A percentile compares a stretch with the other conserved stretches of the same genome.
Conservation (phyloP, 306 rosid genomes). For the Fragaria nilgerrensis region DNA sequence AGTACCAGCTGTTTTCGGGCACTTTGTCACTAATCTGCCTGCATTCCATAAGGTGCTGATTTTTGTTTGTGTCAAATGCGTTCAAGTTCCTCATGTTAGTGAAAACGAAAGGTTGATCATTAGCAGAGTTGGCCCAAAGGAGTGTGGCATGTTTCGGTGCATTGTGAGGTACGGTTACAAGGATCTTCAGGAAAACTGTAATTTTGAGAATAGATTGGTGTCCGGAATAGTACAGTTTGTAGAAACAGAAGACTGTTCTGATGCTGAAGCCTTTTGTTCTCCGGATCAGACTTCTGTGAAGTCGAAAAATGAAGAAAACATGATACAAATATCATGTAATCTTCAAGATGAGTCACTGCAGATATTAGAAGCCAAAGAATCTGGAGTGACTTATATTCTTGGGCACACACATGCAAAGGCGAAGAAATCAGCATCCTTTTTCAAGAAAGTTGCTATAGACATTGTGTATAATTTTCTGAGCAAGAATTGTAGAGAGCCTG, state of each 20-base stretch:
- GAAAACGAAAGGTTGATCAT: conserved; percentile 50
- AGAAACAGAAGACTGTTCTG: conserved; percentile 49
- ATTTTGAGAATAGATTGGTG: conserved; percentile 58
- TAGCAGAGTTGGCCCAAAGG: conserved; percentile 63
- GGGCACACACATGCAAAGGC: conserved; percentile 78
- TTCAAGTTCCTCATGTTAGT: conserved; percentile 55
- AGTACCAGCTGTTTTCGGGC: conserved; percentile 58
- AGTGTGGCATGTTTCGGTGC: conserved; percentile 68
- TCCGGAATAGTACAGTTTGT: conserved; percentile 55
- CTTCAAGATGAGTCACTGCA: conserved; percentile 45
- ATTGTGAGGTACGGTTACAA: conserved; percentile 73
- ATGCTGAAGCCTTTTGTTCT: conserved; percentile 22
- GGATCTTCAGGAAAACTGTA: conserved; percentile 61
- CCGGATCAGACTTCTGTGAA: conserved; percentile 20
- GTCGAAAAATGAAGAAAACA: conserved; percentile 26
- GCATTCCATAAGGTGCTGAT: conserved; percentile 68
- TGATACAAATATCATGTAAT: conserved; percentile 24
- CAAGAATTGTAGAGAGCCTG: conserved; percentile 65
- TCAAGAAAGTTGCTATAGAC: conserved; percentile 64
- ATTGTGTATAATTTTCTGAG: conserved; percentile 58
- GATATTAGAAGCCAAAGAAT: conserved; percentile 67
- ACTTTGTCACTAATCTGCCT: conserved; percentile 64
- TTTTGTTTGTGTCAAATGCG: conserved; percentile 55
- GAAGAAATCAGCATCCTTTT: conserved; percentile 59
- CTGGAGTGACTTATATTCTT: conserved; percentile 67